phyloP scores from a whole-genome alignment of 371 early-diverging fungal genomes.

The Nosema muscidifuracis region DNA sequence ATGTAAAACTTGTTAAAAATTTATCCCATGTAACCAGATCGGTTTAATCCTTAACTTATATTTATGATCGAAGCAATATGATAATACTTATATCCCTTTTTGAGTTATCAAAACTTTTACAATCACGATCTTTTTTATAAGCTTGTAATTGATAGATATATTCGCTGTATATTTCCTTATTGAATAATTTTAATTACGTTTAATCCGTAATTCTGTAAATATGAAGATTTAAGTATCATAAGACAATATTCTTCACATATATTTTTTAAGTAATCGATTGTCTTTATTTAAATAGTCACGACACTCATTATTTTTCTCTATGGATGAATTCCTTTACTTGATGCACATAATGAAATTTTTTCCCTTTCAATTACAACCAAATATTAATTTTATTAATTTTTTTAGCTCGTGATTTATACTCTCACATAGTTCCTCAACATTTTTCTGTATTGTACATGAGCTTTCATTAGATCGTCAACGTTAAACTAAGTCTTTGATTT shows the following conservation, averaged over 20 bases:
- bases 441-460: not conserved
- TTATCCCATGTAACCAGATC: slow-evolving; percentile 49
- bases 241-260: too few species aligned
- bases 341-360: too few species aligned
- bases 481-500: slow-evolving; percentile 8
- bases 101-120: slow-evolving; percentile 42
- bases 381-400: slow-evolving; percentile 18
- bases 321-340: too few species aligned
- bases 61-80: slow-evolving; percentile 49
- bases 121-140: slow-evolving; percentile 45
- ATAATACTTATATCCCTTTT: slow-evolving; percentile 41
- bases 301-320: too few species aligned
- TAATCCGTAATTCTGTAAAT: too few species aligned
- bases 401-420: not conserved
- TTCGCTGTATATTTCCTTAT: too few species aligned
- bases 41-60: slow-evolving; percentile 35
- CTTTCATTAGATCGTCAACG: slow-evolving; percentile 44
- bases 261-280: too few species aligned
- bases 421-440: not conserved
- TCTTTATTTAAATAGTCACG: too few species aligned
- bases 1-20: slow-evolving; percentile 49
- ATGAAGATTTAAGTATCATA: too few species aligned
- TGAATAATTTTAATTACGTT: too few species aligned
- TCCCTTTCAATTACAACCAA: slow-evolving; percentile 51
- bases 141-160: slow-evolving; percentile 39